phyloP scores from a whole-genome alignment of 352 stramenopile genomes.

The Phytophthora fragariae region DNA sequence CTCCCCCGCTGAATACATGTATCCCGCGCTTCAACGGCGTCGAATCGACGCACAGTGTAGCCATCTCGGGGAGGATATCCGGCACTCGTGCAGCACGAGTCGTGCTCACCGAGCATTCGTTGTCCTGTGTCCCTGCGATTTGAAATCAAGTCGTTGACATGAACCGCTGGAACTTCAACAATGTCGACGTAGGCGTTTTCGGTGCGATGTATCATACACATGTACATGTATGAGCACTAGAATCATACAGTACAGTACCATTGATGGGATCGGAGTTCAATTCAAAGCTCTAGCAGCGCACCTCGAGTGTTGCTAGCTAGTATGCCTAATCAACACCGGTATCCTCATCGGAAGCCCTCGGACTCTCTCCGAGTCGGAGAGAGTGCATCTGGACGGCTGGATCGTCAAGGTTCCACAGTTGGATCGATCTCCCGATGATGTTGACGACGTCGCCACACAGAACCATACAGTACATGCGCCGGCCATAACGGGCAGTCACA shows the following conservation, averaged over 20 bases:
- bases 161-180: conserved; percentile 17
- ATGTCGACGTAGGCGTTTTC: conserved; percentile 10
- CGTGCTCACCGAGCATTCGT: conserved; percentile 5
- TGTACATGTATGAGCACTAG: background rate
- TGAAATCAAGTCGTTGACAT: conserved; percentile 19
- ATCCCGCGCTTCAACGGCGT: background rate
- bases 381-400: background rate
- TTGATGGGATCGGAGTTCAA: background rate
- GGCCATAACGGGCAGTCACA: background rate
- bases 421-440: background rate
- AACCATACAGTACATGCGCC: background rate
- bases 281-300: background rate
- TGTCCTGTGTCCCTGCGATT: conserved; percentile 10
- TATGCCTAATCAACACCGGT: background rate
- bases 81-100: background rate
- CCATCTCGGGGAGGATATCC: conserved; percentile 5
- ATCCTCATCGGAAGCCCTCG: background rate
- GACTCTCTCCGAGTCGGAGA: too few relatives aligned
- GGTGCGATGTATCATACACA: conserved; percentile 1
- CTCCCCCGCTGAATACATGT: background rate
- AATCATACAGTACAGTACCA: background rate
- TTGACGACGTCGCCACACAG: too few relatives aligned
- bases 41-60: background rate
- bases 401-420: background rate
- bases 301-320: too few relatives aligned